phyloP scores from a whole-genome alignment of 768 basidiomycete species.

The Holtermannia corniformis region DNA sequence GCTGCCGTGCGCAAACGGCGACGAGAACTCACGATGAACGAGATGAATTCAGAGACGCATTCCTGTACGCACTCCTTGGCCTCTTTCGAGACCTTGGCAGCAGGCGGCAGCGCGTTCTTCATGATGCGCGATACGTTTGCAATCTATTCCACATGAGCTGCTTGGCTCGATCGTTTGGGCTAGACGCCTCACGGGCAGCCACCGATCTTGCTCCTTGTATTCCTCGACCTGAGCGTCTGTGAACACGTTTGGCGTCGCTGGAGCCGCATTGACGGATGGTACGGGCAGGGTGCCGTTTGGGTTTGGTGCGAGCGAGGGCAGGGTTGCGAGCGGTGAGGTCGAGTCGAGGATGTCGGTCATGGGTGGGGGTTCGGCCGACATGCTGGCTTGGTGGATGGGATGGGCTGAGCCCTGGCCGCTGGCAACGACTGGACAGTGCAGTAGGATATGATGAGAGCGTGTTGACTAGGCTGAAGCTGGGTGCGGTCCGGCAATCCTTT shows the following conservation, averaged over 20 bases:
- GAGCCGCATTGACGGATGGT: not conserved
- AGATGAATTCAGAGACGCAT: conserved; percentile 96
- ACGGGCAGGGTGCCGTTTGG: not conserved
- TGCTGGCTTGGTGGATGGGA: not conserved
- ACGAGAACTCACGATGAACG: conserved; percentile 58
- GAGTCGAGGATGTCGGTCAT: too few relatives aligned
- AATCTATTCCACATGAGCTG: conserved; percentile 52
- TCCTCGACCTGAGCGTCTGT: conserved; percentile 90
- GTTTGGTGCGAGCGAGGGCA: not conserved
- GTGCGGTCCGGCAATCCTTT: too few relatives aligned
- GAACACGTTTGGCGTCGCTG: conserved; percentile 36
- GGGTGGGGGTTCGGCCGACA: not conserved
- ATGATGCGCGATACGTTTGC: conserved; percentile 97
- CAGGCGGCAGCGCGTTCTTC: conserved; percentile 79
- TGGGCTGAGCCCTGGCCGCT: too few relatives aligned
- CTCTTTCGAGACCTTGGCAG: conserved; percentile 94
- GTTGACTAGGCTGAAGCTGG: too few relatives aligned
- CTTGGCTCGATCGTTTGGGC: not conserved
- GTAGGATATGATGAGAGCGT: too few relatives aligned
- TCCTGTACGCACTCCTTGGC: conserved; percentile 98
- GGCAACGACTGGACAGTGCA: too few relatives aligned
- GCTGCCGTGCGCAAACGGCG: not conserved
- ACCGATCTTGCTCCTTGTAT: conserved; percentile 89
- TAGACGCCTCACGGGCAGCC: conserved; percentile 62
- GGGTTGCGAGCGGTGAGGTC: not conserved